Conservation (phyloP, 495 filamentous ascomycete species). For the Tuber magnatum region DNA sequence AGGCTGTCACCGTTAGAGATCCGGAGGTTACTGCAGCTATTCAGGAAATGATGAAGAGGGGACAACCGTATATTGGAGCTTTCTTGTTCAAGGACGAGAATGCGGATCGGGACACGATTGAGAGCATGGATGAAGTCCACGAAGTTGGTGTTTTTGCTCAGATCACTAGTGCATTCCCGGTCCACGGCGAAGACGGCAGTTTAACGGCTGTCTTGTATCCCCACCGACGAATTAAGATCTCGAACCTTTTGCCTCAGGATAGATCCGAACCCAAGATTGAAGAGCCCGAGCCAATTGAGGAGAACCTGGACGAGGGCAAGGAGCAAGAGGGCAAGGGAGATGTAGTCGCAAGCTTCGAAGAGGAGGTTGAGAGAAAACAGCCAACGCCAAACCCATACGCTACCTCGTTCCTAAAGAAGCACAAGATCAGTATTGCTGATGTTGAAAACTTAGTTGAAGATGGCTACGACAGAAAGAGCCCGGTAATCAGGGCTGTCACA, state of each 20-base stretch:
- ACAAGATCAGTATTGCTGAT: slow-evolving; percentile 83
- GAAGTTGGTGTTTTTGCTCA: slow-evolving; percentile 96
- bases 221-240: slow-evolving; percentile 87
- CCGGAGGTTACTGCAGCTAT: slow-evolving; percentile 82
- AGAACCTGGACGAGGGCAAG: slow-evolving; percentile 48
- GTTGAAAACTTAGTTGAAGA: slow-evolving; percentile 88
- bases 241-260: slow-evolving; percentile 62
- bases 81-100: slow-evolving; percentile 96
- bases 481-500: slow-evolving; percentile 78
- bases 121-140: slow-evolving; percentile 78
- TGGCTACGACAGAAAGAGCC: slow-evolving; percentile 78
- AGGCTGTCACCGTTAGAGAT: slow-evolving; percentile 91
- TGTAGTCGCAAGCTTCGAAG: slow-evolving; percentile 96
- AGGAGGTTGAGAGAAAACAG: slow-evolving; percentile 52
- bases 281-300: slow-evolving; percentile 48
- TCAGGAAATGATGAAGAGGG: slow-evolving; percentile 93
- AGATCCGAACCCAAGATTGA: slow-evolving; percentile 40
- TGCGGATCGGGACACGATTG: slow-evolving; percentile 83
- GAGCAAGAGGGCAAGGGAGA: slow-evolving; percentile 70
- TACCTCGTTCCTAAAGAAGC: slow-evolving; percentile 83
- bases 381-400: slow-evolving; percentile 57
- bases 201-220: slow-evolving; percentile 92
- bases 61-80: slow-evolving; percentile 93
- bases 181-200: slow-evolving; percentile 66
- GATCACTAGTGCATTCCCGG: slow-evolving; percentile 88